Conservation (phyloP, 2,329 filamentous ascomycete genomes). For the Trichothecium sympodiale region DNA sequence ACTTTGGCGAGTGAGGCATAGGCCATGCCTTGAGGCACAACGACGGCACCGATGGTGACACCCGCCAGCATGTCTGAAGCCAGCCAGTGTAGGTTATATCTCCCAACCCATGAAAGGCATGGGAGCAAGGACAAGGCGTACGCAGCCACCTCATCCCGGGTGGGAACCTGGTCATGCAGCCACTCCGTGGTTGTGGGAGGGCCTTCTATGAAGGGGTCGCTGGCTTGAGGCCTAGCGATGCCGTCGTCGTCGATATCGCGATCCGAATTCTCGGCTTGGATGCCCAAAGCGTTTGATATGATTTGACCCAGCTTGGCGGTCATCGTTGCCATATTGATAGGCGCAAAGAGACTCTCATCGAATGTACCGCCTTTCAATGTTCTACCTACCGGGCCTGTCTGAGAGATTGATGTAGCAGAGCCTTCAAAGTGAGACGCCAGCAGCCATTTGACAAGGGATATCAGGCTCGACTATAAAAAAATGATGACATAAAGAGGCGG, state of each 20-base stretch:
- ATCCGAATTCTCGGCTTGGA: neutral
- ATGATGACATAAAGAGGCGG: too few relatives aligned
- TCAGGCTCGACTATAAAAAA: too few relatives aligned
- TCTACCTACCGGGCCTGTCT: too few relatives aligned
- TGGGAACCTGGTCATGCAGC: slow-evolving; percentile 54
- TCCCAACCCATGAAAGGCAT: slow-evolving; percentile 76
- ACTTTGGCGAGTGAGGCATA: slow-evolving; percentile 78
- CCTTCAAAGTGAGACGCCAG: too few relatives aligned
- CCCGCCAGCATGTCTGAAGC: slow-evolving; percentile 79
- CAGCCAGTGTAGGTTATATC: slow-evolving; percentile 87
- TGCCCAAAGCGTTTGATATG: neutral
- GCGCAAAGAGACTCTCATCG: too few relatives aligned
- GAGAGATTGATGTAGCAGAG: too few relatives aligned
- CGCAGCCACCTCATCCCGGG: slow-evolving; percentile 33
- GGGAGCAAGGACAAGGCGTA: slow-evolving; percentile 74
- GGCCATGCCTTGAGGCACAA: slow-evolving; percentile 95
- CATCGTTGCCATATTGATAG: too few relatives aligned
- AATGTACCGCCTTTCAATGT: too few relatives aligned
- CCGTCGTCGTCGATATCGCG: neutral
- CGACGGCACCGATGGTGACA: slow-evolving; percentile 48
- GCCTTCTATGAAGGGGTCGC: slow-evolving; percentile 32
- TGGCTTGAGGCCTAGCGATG: neutral
- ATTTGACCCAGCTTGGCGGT: neutral
- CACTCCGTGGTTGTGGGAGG: slow-evolving; percentile 68
- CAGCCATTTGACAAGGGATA: too few relatives aligned